These are phyloP conservation scores for Daldinia childiae DNA, from an alignment of 495 filamentous ascomycete species.

Conservation along the genomic window DNA sequence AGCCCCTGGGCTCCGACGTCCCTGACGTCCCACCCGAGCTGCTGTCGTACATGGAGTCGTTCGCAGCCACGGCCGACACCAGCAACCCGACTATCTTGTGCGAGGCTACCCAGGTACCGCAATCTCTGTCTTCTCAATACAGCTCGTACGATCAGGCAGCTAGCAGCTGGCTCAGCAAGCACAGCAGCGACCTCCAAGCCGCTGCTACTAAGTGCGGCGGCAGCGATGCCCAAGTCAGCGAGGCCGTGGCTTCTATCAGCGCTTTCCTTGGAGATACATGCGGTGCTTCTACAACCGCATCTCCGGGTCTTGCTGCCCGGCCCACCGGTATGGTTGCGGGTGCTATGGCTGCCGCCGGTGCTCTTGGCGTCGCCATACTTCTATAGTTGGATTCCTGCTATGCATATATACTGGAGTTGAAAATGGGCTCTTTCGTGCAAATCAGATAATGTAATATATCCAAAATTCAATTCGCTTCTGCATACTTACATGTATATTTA, in stretches of 20 bases:
- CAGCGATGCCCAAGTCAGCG: background rate
- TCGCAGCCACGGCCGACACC: slow-evolving; percentile 9
- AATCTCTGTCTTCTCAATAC: slow-evolving; percentile 22
- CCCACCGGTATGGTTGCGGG: slow-evolving; percentile 32
- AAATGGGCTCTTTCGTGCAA: background rate
- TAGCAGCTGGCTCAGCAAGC: slow-evolving; percentile 31
- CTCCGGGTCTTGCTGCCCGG: slow-evolving; percentile 15
- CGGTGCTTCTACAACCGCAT: background rate
- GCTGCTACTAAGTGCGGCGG: slow-evolving; percentile 17
- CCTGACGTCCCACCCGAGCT: slow-evolving; percentile 7
- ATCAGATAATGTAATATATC: background rate
- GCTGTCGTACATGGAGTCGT: slow-evolving; percentile 4
- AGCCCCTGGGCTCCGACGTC: slow-evolving; percentile 17
- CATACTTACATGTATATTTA: no score
- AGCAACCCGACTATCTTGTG: slow-evolving; percentile 15
- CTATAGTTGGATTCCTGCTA: background rate
- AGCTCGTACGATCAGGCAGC: slow-evolving; percentile 32
- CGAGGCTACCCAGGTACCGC: slow-evolving; percentile 19
- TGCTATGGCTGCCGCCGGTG: slow-evolving; percentile 30
- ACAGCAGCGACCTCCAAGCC: slow-evolving; percentile 21
- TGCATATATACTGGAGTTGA: background rate
- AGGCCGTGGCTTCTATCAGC: slow-evolving; percentile 4
- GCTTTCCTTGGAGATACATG: background rate
- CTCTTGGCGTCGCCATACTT: slow-evolving; percentile 23
- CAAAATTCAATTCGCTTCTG: background rate